Base-by-base conservation (phyloP, 805 yeast genomes). In the Barnettozyma wickerhamii region DNA sequence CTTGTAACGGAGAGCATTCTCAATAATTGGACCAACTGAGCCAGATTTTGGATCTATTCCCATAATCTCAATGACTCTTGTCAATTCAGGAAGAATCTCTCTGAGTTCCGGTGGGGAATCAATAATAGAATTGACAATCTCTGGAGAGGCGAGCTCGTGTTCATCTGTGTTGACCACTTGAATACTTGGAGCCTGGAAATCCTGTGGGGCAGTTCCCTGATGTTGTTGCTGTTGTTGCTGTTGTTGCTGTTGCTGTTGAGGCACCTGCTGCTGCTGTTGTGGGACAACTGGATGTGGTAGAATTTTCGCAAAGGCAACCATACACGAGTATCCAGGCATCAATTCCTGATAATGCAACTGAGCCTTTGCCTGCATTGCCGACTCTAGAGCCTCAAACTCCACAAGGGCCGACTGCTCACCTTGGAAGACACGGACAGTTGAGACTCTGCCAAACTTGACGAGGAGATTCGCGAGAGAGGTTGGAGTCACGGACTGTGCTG, bases 261-360 rank as follows among this genome's bases (percentile, higher is more conserved):
- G 47, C 19, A 7, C 35, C 7, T 30, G 42, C 30, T 34, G 42
- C 4, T 27, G 35, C 26, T 26, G 33, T 19, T 28, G 36, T 13
- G 34, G n/a, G 19, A 20, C 32, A 14, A 13, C 17, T 54, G 62
- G 51, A 45, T 46, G 58, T 29, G 64, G 74, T 51, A 61, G 53
- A 24, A 88, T 75, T 54, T 83, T 85, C 4, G 96, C 97, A 70
- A 88, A 93, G 0, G 90, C 86, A 29, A 88, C 86, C 30, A 77
- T 68, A 58, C 93, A 77, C 14, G 83, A 77, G 19, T 76, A 71
- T 4, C 95, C 95, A 3, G 91, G 86, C 46, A 80, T 75, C 30
- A 91, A 69, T 55, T 91, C 96, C 49, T 81, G 79, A 48, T 89
- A 95, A 55, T 84, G 87, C 55, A 90, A 73, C 37, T 72, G 77